Conservation (phyloP, 306 rosid species). For the Pyrus communis region DNA sequence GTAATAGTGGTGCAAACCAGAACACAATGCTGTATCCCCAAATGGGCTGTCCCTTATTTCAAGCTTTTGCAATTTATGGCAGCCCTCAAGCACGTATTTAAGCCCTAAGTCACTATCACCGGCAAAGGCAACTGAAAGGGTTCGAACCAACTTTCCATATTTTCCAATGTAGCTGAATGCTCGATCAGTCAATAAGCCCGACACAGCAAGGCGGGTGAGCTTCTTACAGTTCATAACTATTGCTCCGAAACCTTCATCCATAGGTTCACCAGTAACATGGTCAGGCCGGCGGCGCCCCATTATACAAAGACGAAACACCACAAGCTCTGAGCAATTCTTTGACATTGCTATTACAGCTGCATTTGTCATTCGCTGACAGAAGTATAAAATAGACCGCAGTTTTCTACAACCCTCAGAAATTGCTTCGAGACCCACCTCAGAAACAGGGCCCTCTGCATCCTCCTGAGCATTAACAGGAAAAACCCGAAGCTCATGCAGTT, state of each 20-base stretch:
- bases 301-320: slow-evolving; percentile 78
- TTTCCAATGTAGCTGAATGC: slow-evolving; percentile 63
- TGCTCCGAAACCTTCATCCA: slow-evolving; percentile 93
- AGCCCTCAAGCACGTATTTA: slow-evolving; percentile 64
- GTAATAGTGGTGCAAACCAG: slow-evolving; percentile 76
- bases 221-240: slow-evolving; percentile 86
- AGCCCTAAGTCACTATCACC: slow-evolving; percentile 66
- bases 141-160: slow-evolving; percentile 67
- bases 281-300: slow-evolving; percentile 68
- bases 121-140: slow-evolving; percentile 82
- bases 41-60: slow-evolving; percentile 89
- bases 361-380: slow-evolving; percentile 79
- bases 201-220: slow-evolving; percentile 79
- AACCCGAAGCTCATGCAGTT: slow-evolving; percentile 70
- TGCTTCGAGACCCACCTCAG: slow-evolving; percentile 72
- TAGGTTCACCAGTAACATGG: slow-evolving; percentile 48
- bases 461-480: slow-evolving; percentile 54
- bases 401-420: slow-evolving; percentile 83
- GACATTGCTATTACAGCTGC: slow-evolving; percentile 91
- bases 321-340: slow-evolving; percentile 69
- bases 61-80: slow-evolving; percentile 70
- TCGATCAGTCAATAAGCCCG: slow-evolving; percentile 75
- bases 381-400: slow-evolving; percentile 61
- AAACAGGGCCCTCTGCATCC: slow-evolving; percentile 65
- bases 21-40: slow-evolving; percentile 63